Percentiles rank a stretch among this genome's conserved stretches.
Evolutionary conservation across 2,329 filamentous ascomycete species (phyloP).

Genomic region (Apiospora rasikravindrae): DNA sequence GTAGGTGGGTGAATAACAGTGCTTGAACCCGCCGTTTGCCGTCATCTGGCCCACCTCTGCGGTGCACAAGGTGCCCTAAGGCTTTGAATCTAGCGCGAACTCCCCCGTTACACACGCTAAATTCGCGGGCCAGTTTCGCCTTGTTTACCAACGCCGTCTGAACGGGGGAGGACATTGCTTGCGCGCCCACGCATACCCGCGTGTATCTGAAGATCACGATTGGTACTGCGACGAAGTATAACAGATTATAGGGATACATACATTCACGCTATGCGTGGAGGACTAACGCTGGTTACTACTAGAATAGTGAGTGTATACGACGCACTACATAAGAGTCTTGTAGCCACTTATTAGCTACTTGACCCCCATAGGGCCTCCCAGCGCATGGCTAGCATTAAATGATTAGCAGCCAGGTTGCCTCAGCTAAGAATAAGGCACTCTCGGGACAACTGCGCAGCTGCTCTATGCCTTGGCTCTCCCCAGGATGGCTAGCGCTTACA

Average conservation of each 20-base stretch:
- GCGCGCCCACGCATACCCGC: neutral
- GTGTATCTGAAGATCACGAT: neutral
- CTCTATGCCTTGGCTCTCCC: neutral
- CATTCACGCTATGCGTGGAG: neutral
- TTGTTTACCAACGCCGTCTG: neutral
- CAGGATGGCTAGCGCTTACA: conserved; percentile 9
- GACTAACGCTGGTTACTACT: neutral
- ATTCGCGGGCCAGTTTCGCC: neutral
- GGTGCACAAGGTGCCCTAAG: neutral
- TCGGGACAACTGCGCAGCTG: neutral
- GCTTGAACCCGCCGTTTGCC: neutral
- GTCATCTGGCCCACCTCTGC: neutral
- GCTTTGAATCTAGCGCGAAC: neutral
- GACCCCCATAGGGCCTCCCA: neutral
- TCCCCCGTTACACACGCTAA: neutral
- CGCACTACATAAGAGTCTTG: neutral
- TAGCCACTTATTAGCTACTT: neutral
- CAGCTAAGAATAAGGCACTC: neutral
- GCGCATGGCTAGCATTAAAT: neutral
- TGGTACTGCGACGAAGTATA: neutral
- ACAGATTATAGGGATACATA: neutral
- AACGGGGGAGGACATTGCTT: neutral
- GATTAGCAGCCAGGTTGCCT: conserved; percentile 1
- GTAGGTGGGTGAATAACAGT: neutral
- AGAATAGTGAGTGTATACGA: neutral